phyloP scores from a whole-genome alignment of 108 stramenopile species.

The Nitzschia sp. region DNA sequence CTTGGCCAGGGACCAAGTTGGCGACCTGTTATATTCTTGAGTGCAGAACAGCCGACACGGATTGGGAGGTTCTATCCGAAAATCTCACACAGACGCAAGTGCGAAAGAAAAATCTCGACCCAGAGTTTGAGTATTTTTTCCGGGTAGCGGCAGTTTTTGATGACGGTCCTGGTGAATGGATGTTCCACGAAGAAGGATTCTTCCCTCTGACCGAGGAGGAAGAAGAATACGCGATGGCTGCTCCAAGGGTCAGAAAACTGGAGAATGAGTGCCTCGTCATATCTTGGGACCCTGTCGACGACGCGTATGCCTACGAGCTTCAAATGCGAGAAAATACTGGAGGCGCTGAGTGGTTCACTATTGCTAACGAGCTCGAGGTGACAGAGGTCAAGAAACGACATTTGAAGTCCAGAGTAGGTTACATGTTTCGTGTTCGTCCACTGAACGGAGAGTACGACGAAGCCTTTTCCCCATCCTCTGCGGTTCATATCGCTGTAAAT shows the following conservation, averaged over 20 bases:
- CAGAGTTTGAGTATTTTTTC: slow-evolving; percentile 53
- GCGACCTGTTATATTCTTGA: slow-evolving; percentile 55
- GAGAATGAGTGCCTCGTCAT: slow-evolving; percentile 29
- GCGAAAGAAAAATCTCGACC: slow-evolving; percentile 55
- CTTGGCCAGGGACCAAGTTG: slow-evolving; percentile 53
- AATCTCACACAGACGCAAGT: slow-evolving; percentile 58
- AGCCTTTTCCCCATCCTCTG: slow-evolving; percentile 61
- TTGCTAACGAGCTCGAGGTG: slow-evolving; percentile 42
- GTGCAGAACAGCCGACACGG: slow-evolving; percentile 47
- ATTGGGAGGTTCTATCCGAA: slow-evolving; percentile 53
- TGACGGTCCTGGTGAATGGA: slow-evolving; percentile 45
- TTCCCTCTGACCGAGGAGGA: slow-evolving; percentile 36
- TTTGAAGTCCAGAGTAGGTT: slow-evolving; percentile 45
- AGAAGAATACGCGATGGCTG: slow-evolving; percentile 22
- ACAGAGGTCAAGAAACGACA: slow-evolving; percentile 68
- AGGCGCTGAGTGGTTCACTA: slow-evolving; percentile 50
- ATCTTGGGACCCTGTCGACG: slow-evolving; percentile 46
- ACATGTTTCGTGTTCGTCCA: slow-evolving; percentile 69
- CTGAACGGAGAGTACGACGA: slow-evolving; percentile 23
- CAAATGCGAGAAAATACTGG: slow-evolving; percentile 76
- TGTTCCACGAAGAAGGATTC: slow-evolving; percentile 39
- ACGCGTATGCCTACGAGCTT: slow-evolving; percentile 46
- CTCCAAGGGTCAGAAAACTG: not conserved
- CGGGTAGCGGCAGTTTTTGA: slow-evolving; percentile 55
- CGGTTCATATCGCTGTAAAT: slow-evolving; percentile 32